Evolutionary conservation across 148 eudicot species (phyloP).

Genomic region (Spergularia marina): DNA sequence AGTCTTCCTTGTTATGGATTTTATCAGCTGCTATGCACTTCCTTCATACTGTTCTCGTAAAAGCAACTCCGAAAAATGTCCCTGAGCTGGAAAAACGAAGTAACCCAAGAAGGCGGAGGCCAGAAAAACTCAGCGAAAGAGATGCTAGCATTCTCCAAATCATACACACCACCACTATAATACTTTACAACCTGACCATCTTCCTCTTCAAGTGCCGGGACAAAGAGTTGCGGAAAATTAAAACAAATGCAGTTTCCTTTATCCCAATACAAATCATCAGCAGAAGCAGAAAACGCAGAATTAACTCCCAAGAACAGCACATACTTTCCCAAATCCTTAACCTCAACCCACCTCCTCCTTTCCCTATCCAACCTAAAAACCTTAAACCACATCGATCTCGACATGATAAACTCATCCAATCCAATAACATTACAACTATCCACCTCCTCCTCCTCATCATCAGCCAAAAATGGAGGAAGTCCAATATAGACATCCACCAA

Average conservation of each 20-base stretch:
- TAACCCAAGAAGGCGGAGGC: slow-evolving; percentile 30
- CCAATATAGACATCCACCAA: slow-evolving; percentile 67
- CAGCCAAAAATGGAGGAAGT: slow-evolving; percentile 32
- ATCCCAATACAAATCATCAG: slow-evolving; percentile 38
- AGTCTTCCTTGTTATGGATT: slow-evolving; percentile 58
- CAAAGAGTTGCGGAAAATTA: slow-evolving; percentile 32
- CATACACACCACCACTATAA: slow-evolving; percentile 20
- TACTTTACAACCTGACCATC: slow-evolving; percentile 31
- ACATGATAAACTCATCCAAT: slow-evolving; percentile 41
- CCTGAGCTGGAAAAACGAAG: slow-evolving; percentile 16
- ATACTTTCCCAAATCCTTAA: slow-evolving; percentile 54
- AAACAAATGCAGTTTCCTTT: slow-evolving; percentile 62
- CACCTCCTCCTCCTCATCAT: slow-evolving; percentile 41
- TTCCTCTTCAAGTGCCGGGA: slow-evolving; percentile 20
- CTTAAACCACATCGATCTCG: slow-evolving; percentile 55
- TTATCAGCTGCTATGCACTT: slow-evolving; percentile 66
- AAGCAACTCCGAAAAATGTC: slow-evolving; percentile 55
- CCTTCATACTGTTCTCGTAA: slow-evolving; percentile 56
- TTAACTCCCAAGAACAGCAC: slow-evolving; percentile 67
- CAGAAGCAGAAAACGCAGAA: slow-evolving; percentile 61
- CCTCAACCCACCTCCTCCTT: slow-evolving; percentile 52
- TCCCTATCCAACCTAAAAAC: slow-evolving; percentile 56
- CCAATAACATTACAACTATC: slow-evolving; percentile 8
- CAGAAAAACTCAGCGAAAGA: slow-evolving; percentile 17
- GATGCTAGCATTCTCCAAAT: slow-evolving; percentile 25